Evolutionary conservation across 2,329 filamentous ascomycete genomes (phyloP).

Genomic region (Stachybotrys elegans): DNA sequence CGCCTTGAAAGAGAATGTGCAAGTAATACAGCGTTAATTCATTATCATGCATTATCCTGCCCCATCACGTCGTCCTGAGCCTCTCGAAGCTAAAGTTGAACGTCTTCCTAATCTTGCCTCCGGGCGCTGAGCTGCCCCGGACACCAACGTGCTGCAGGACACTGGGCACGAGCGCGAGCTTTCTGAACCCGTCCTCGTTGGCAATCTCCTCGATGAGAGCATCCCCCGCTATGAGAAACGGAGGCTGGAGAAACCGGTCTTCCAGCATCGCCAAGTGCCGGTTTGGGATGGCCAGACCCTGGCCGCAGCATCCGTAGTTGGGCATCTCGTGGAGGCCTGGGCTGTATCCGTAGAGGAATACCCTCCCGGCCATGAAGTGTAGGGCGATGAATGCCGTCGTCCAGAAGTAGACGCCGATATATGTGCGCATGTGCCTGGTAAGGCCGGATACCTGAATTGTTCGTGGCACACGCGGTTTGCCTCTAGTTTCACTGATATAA

Average conservation of each 20-base stretch:
- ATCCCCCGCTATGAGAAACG: constrained; percentile 28
- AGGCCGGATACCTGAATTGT: neutral
- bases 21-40: no score
- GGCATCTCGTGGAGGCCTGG: constrained; percentile 28
- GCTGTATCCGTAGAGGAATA: constrained; percentile 18
- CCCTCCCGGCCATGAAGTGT: constrained; percentile 23
- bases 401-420: constrained; percentile 15
- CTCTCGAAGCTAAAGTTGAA: constrained; percentile 32
- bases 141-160: constrained; percentile 31
- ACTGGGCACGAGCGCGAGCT: constrained; percentile 32
- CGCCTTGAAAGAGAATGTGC: no score
- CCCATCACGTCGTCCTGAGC: no score
- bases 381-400: constrained; percentile 24
- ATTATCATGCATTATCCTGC: no score
- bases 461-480: no score
- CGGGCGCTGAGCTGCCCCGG: constrained; percentile 19
- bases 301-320: constrained; percentile 32
- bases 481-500: constrained; percentile 7
- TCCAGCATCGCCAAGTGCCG: constrained; percentile 22
- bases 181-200: constrained; percentile 18
- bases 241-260: constrained; percentile 21
- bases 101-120: constrained; percentile 17
- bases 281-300: constrained; percentile 29
- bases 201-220: constrained; percentile 30
- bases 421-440: neutral